phyloP scores from a whole-genome alignment of 2,329 filamentous ascomycete species.

The Curvularia sp. region DNA sequence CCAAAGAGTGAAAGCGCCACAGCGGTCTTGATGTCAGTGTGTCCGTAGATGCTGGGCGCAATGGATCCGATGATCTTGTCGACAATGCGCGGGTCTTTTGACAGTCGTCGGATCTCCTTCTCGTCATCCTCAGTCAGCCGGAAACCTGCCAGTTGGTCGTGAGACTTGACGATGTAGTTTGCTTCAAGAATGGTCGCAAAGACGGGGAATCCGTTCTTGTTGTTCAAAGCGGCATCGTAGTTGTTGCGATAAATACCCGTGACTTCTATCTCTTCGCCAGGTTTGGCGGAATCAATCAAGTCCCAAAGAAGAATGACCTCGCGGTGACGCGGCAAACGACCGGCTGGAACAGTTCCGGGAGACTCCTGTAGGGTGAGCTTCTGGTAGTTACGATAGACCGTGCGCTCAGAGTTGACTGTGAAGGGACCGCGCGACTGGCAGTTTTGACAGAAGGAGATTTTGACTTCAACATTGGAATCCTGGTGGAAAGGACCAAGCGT shows the following conservation, averaged over 20 bases:
- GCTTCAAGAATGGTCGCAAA: conserved; percentile 98
- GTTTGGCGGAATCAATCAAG: conserved; percentile 94
- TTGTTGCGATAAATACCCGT: conserved; percentile 98
- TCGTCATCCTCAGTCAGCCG: conserved; percentile 94
- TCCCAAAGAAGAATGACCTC: conserved; percentile 97
- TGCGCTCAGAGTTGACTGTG: conserved; percentile 95
- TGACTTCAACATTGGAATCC: conserved; percentile 94
- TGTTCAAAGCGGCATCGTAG: conserved; percentile 96
- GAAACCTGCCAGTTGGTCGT: conserved; percentile 97
- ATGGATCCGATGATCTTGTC: conserved; percentile 94
- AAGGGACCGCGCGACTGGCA: conserved; percentile 96
- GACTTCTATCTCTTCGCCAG: conserved; percentile 95
- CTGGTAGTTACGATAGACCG: conserved; percentile 97
- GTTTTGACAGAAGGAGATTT: conserved; percentile 93
- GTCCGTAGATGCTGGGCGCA: conserved; percentile 96
- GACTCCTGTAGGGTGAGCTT: conserved; percentile 97
- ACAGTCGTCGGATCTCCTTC: conserved; percentile 84
- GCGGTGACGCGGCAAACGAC: conserved; percentile 87
- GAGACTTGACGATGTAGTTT: conserved; percentile 95
- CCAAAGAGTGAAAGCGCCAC: conserved; percentile 93
- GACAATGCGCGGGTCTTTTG: conserved; percentile 86
- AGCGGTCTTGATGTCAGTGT: conserved; percentile 96
- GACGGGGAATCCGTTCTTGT: conserved; percentile 97
- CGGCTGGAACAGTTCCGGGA: conserved; percentile 93
- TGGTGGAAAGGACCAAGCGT: conserved; percentile 97